Percentiles rank a stretch among this genome's conserved stretches.
These are phyloP conservation scores for Boletus pseudopeckii DNA, from an alignment of 768 basidiomycete genomes.

Conservation along the genomic window DNA sequence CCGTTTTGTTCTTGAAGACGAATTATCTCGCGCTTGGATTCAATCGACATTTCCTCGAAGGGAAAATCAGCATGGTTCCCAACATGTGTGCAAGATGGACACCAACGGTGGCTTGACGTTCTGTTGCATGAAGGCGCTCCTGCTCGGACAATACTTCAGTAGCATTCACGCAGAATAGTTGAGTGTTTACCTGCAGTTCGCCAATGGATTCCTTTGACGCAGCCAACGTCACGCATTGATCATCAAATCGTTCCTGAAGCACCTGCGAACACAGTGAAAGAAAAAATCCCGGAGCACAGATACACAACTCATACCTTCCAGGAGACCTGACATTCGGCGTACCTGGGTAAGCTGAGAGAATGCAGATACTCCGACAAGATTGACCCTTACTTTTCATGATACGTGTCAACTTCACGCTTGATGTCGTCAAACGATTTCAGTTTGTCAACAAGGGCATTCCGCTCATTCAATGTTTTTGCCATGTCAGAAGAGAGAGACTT, in stretches of 20 bases:
- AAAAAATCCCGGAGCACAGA: neutral
- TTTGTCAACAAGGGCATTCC: conserved; percentile 21
- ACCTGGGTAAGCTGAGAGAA: conserved; percentile 13
- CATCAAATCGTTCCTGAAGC: conserved; percentile 59
- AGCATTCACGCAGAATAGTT: neutral
- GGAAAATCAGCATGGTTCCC: neutral
- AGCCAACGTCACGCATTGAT: conserved; percentile 50
- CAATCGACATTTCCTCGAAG: conserved; percentile 16
- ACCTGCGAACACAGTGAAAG: conserved; percentile 28
- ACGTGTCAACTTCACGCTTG: conserved; percentile 17
- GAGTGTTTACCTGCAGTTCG: conserved; percentile 43
- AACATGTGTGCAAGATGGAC: neutral
- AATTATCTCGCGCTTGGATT: conserved; percentile 14
- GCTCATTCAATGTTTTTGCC: conserved; percentile 17
- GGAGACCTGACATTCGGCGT: conserved; percentile 17
- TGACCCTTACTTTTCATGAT: conserved; percentile 27
- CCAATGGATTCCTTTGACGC: conserved; percentile 53
- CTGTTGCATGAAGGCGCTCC: conserved; percentile 24
- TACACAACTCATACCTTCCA: conserved; percentile 19
- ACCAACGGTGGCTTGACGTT: conserved; percentile 19
- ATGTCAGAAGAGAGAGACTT: conserved; percentile 14
- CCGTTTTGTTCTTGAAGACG: conserved; percentile 23
- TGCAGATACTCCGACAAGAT: neutral
- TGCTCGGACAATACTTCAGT: neutral
- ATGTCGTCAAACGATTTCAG: conserved; percentile 14